Percentiles rank a stretch among this genome's conserved stretches.
Evolutionary conservation across 1,284 basidiomycete species (phyloP).

Genomic region (Melanopsichium pennsylvanicum): DNA sequence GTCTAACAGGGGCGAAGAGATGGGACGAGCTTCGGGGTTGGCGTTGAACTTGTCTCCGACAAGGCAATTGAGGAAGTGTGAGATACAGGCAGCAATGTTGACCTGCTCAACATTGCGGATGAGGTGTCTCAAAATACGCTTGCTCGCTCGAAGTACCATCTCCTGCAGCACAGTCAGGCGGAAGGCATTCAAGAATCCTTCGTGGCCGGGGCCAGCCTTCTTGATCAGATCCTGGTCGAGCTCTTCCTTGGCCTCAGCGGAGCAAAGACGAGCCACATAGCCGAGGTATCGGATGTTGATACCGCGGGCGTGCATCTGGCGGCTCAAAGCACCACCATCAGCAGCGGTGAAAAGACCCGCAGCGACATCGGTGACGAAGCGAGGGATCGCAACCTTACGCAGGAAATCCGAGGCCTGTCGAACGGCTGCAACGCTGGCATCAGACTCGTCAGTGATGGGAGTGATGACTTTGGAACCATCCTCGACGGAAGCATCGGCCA

Average conservation of each 20-base stretch:
- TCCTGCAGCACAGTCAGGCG: constrained; percentile 68
- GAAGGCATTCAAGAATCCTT: constrained; percentile 59
- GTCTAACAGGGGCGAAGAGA: constrained; percentile 41
- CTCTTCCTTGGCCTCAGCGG: constrained; percentile 67
- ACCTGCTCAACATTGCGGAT: constrained; percentile 42
- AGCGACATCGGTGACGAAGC: constrained; percentile 68
- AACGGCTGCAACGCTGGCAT: constrained; percentile 70
- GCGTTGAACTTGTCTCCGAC: constrained; percentile 68
- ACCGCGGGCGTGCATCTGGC: constrained; percentile 70
- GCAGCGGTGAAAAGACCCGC: constrained; percentile 68
- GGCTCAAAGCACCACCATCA: constrained; percentile 69
- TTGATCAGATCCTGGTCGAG: constrained; percentile 55
- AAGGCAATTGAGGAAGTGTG: constrained; percentile 73
- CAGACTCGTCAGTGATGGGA: constrained; percentile 68
- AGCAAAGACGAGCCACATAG: constrained; percentile 65
- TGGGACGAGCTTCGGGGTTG: constrained; percentile 65
- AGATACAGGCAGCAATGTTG: constrained; percentile 55
- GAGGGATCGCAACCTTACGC: constrained; percentile 68
- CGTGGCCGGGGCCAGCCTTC: constrained; percentile 59
- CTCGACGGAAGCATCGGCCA: constrained; percentile 35
- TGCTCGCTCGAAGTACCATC: constrained; percentile 71
- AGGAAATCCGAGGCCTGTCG: constrained; percentile 70
- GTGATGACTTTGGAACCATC: constrained; percentile 47
- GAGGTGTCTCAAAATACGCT: constrained; percentile 69
- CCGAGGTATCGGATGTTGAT: constrained; percentile 74